Evolutionary conservation across 495 filamentous ascomycete genomes (phyloP).

Genomic region (Hypoxylon lienhwacheense): DNA sequence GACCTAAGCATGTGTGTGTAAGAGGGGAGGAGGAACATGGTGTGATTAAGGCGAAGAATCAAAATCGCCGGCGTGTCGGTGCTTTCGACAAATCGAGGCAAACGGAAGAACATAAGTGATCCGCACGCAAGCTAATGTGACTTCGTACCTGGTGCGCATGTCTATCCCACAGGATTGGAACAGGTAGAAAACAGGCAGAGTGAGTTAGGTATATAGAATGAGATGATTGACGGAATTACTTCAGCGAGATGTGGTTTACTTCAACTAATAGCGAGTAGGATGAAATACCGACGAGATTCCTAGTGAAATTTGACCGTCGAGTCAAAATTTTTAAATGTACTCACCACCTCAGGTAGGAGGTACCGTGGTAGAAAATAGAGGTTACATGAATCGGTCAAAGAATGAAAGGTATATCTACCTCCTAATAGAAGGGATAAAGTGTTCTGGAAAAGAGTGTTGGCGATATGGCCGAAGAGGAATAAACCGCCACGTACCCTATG

Average conservation of each 20-base stretch:
- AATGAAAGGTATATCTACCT: too few relatives aligned
- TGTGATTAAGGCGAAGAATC: constrained; percentile 13
- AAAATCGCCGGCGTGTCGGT: constrained; percentile 13
- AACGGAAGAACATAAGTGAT: constrained; percentile 15
- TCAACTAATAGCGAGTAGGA: neutral
- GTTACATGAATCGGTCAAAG: too few relatives aligned
- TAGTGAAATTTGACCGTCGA: neutral
- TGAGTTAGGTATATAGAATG: constrained; percentile 4
- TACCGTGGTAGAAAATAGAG: too few relatives aligned
- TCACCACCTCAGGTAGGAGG: too few relatives aligned
- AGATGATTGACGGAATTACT: constrained; percentile 32
- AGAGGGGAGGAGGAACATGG: constrained; percentile 11
- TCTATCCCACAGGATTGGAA: neutral
- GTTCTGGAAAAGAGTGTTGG: too few relatives aligned
- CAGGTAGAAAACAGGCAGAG: constrained; percentile 2
- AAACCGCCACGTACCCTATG: too few relatives aligned
- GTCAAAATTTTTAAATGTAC: neutral
- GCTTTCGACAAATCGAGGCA: constrained; percentile 28
- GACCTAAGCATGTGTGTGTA: constrained; percentile 8
- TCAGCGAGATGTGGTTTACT: neutral
- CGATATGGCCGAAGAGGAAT: too few relatives aligned
- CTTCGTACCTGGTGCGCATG: constrained; percentile 1
- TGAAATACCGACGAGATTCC: neutral
- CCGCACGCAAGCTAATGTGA: constrained; percentile 3
- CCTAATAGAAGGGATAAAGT: too few relatives aligned